Conservation (phyloP, 2,329 filamentous ascomycete genomes). For the Pochonia chlamydosporia region DNA sequence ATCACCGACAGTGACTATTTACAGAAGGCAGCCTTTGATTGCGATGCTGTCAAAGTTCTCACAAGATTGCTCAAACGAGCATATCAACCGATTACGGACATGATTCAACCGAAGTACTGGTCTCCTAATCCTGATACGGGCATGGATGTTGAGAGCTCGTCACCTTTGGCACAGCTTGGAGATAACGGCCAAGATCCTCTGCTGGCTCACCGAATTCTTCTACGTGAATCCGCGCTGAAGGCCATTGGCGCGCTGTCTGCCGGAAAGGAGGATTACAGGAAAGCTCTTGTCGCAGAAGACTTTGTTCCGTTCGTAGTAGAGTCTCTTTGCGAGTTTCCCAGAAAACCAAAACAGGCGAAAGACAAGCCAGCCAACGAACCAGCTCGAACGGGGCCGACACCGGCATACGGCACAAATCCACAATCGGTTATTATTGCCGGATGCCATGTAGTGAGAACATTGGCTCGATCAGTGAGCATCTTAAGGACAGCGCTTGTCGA, state of each 20-base stretch:
- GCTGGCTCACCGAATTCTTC: slow-evolving; percentile 64
- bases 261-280: slow-evolving; percentile 78
- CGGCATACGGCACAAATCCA: slow-evolving; percentile 66
- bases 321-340: slow-evolving; percentile 58
- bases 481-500: slow-evolving; percentile 85
- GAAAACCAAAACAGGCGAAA: slow-evolving; percentile 39
- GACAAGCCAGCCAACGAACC: slow-evolving; percentile 29
- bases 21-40: slow-evolving; percentile 76
- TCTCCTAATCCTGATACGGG: slow-evolving; percentile 29
- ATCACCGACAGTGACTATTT: slow-evolving; percentile 72
- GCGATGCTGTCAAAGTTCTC: slow-evolving; percentile 40
- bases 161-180: slow-evolving; percentile 47
- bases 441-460: slow-evolving; percentile 72
- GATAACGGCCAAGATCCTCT: slow-evolving; percentile 53
- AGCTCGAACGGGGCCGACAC: slow-evolving; percentile 21
- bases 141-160: slow-evolving; percentile 26
- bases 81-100: slow-evolving; percentile 38
- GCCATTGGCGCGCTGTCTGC: slow-evolving; percentile 78
- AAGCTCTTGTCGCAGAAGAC: slow-evolving; percentile 76
- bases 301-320: slow-evolving; percentile 77
- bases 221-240: slow-evolving; percentile 70
- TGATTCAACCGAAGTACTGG: slow-evolving; percentile 29
- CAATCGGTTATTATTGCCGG: slow-evolving; percentile 75
- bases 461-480: slow-evolving; percentile 79
- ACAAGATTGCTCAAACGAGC: slow-evolving; percentile 44